phyloP scores from a whole-genome alignment of 768 basidiomycete species.

The Boletus sp. region DNA sequence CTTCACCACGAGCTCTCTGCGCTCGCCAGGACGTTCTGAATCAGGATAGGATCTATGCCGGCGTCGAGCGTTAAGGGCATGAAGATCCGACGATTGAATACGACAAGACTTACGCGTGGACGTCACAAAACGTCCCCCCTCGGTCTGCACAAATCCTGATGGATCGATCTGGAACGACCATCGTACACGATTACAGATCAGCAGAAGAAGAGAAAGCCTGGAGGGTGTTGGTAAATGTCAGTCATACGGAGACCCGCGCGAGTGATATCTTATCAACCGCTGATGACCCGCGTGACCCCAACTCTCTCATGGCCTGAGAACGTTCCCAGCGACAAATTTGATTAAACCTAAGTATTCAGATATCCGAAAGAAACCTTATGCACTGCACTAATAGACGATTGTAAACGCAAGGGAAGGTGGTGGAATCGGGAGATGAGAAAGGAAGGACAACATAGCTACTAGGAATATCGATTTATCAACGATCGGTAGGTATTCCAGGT shows the following conservation, averaged over 20 bases:
- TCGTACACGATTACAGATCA: neutral
- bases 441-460: conserved; percentile 26
- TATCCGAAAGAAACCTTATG: conserved; percentile 23
- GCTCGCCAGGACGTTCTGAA: conserved; percentile 53
- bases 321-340: conserved; percentile 5
- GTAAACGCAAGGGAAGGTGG: neutral
- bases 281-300: neutral
- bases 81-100: neutral
- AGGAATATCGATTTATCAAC: conserved; percentile 18
- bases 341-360: conserved; percentile 2
- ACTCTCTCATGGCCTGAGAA: neutral
- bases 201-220: neutral
- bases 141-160: conserved; percentile 85
- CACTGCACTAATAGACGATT: conserved; percentile 15
- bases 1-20: conserved; percentile 87
- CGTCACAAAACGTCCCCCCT: conserved; percentile 92
- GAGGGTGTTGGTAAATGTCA: neutral
- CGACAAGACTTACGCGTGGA: conserved; percentile 61
- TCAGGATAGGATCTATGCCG: conserved; percentile 67
- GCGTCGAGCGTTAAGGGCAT: neutral
- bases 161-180: conserved; percentile 63
- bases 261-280: conserved; percentile 5
- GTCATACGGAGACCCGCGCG: neutral
- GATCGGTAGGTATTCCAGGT: conserved; percentile 20
- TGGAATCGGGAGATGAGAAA: conserved; percentile 5